A percentile compares a stretch with the other conserved stretches of the same genome.
Conservation (phyloP, 1,139 yeast species). For the Yamadazyma dendronema region DNA sequence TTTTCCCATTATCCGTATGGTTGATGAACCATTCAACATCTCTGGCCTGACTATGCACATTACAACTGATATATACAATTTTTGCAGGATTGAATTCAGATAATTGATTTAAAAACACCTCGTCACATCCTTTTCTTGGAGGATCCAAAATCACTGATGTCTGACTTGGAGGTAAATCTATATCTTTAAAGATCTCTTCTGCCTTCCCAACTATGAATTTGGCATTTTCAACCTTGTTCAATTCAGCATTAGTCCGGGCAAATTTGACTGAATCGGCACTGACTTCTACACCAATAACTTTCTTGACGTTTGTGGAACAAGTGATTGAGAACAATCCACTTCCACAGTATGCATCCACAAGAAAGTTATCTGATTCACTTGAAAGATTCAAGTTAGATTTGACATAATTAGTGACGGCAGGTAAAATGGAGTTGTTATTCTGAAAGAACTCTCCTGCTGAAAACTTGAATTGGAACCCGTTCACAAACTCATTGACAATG, state of each 20-base stretch:
- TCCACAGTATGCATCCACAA: constrained; percentile 97
- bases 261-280: constrained; percentile 88
- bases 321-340: constrained; percentile 91
- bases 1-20: constrained; percentile 58
- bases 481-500: constrained; percentile 75
- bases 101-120: constrained; percentile 78
- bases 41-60: constrained; percentile 96
- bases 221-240: constrained; percentile 74
- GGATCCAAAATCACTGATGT: constrained; percentile 95
- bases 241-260: constrained; percentile 77
- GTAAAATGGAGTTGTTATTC: constrained; percentile 88
- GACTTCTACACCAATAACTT: constrained; percentile 91
- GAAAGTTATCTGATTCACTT: constrained; percentile 47
- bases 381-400: constrained; percentile 47
- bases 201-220: constrained; percentile 89
- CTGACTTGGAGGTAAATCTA: constrained; percentile 63
- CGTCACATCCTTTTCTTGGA: constrained; percentile 96
- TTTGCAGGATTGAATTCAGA: constrained; percentile 80
- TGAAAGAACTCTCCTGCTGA: constrained; percentile 96
- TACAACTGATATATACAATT: constrained; percentile 91
- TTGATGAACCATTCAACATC: constrained; percentile 82
- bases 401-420: constrained; percentile 78
- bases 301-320: constrained; percentile 73
- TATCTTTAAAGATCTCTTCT: constrained; percentile 78
- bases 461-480: constrained; percentile 75